These are phyloP conservation scores for Spinellus fusiger DNA, from an alignment of 192 early-diverging fungal species.

Conservation along the genomic window DNA sequence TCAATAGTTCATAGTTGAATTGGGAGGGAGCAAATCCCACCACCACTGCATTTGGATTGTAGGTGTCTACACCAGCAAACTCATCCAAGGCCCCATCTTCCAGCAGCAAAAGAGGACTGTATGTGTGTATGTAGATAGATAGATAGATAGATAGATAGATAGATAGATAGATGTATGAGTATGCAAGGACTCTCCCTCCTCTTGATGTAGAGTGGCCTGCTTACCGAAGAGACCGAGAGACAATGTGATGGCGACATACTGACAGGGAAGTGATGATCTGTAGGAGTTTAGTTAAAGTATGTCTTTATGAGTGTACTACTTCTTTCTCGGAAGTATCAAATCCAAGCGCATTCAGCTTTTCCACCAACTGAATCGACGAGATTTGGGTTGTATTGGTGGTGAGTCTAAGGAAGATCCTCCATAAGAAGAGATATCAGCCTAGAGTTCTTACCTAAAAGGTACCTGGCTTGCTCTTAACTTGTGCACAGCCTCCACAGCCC, in stretches of 20 bases:
- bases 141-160: background rate
- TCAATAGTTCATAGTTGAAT: constrained; percentile 71
- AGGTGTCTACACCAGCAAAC: constrained; percentile 54
- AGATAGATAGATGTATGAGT: background rate
- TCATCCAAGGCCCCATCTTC: constrained; percentile 66
- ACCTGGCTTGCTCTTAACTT: constrained; percentile 54
- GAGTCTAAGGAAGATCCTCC: constrained; percentile 45
- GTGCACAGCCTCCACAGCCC: constrained; percentile 58
- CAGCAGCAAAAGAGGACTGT: constrained; percentile 72
- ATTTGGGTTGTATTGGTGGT: constrained; percentile 90
- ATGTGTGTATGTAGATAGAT: background rate
- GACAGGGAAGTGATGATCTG: constrained; percentile 79
- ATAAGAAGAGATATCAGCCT: background rate
- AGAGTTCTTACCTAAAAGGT: constrained; percentile 29
- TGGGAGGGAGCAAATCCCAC: constrained; percentile 71
- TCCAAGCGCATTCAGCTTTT: constrained; percentile 57
- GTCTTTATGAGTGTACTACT: constrained; percentile 26
- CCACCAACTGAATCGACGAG: constrained; percentile 47
- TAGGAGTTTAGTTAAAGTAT: background rate
- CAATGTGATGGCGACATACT: constrained; percentile 64
- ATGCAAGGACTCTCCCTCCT: background rate
- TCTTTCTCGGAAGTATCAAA: constrained; percentile 58
- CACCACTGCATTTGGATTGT: constrained; percentile 71
- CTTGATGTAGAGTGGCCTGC: background rate
- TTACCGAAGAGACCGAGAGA: constrained; percentile 36